Conservation (phyloP, 768 basidiomycete species). For the Rhodotorula diobovata region DNA sequence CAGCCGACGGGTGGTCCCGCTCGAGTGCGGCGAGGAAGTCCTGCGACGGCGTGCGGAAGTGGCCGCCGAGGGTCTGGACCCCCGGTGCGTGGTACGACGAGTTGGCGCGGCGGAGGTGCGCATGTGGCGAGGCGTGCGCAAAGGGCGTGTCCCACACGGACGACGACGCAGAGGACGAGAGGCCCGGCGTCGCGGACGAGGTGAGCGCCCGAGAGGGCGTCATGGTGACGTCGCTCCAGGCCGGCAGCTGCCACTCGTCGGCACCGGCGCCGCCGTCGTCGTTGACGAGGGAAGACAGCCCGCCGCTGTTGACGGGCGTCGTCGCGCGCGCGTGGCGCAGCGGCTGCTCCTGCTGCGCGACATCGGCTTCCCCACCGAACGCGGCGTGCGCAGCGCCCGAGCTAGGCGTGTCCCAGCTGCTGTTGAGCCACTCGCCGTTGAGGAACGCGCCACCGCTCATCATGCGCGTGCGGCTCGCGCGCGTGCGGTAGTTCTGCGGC, state of each 20-base stretch:
- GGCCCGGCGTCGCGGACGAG: neutral
- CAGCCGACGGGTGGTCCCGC: constrained; percentile 5
- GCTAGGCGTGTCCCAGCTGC: neutral
- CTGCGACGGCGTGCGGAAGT: constrained; percentile 8
- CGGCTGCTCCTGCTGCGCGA: neutral
- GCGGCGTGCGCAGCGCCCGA: neutral
- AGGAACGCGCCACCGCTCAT: constrained; percentile 19
- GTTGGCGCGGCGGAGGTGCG: neutral
- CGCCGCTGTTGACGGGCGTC: neutral
- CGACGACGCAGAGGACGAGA: neutral
- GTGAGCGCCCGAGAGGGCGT: constrained; percentile 29
- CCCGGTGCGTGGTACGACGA: neutral
- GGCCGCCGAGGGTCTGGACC: neutral
- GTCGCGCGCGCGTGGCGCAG: neutral
- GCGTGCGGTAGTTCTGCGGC: constrained; percentile 26
- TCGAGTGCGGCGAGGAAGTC: constrained; percentile 16
- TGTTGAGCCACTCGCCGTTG: constrained; percentile 7
- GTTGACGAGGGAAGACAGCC: neutral
- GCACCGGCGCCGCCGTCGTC: neutral
- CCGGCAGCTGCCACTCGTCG: neutral
- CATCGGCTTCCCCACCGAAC: no score
- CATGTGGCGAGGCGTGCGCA: constrained; percentile 1
- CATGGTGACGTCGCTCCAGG: constrained; percentile 25
- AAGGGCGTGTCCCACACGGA: constrained; percentile 20
- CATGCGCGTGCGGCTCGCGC: constrained; percentile 18